A percentile compares a stretch with the other conserved stretches of the same genome.
These are phyloP conservation scores for Colletotrichum spinosum DNA, from an alignment of 2,329 filamentous ascomycete genomes.

Conservation along the genomic window DNA sequence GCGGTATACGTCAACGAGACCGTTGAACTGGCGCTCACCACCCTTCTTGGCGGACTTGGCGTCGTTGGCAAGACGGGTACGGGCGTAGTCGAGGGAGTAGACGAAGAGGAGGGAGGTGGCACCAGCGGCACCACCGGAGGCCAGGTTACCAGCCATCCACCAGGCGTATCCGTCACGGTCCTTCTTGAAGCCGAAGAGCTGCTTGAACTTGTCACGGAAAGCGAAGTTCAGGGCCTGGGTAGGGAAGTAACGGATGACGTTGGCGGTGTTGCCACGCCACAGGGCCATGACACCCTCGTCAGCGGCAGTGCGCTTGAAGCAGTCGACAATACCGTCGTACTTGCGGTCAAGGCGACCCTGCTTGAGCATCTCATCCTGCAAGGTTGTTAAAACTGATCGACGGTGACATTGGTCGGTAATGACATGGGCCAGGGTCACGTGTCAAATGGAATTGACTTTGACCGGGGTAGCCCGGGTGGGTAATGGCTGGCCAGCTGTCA, in stretches of 20 bases:
- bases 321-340: conserved; percentile 93
- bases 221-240: conserved; percentile 99
- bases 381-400: conserved; percentile 45
- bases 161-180: conserved; percentile 96
- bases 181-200: conserved; percentile 99
- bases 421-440: conserved; percentile 27
- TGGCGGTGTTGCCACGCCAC: conserved; percentile 99
- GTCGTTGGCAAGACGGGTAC: conserved; percentile 99
- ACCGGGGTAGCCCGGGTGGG: conserved; percentile 20
- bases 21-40: conserved; percentile 99
- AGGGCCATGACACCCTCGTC: conserved; percentile 94
- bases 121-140: conserved; percentile 99
- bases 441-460: conserved; percentile 1
- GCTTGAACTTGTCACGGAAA: conserved; percentile 99
- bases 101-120: conserved; percentile 99
- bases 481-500: conserved; percentile 20
- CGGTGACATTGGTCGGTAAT: too few relatives aligned
- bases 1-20: conserved; percentile 99
- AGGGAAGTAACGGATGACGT: conserved; percentile 99
- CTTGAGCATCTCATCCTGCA: conserved; percentile 99
- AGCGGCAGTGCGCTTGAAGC: conserved; percentile 91
- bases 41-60: conserved; percentile 97
- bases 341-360: conserved; percentile 97
- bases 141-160: conserved; percentile 99
- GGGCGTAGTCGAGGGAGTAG: conserved; percentile 99